Evolutionary conservation across 805 yeast genomes (phyloP), one percentile per base, ranked within the genome.

Genomic region (Nakazawaea anatomiae): DNA sequence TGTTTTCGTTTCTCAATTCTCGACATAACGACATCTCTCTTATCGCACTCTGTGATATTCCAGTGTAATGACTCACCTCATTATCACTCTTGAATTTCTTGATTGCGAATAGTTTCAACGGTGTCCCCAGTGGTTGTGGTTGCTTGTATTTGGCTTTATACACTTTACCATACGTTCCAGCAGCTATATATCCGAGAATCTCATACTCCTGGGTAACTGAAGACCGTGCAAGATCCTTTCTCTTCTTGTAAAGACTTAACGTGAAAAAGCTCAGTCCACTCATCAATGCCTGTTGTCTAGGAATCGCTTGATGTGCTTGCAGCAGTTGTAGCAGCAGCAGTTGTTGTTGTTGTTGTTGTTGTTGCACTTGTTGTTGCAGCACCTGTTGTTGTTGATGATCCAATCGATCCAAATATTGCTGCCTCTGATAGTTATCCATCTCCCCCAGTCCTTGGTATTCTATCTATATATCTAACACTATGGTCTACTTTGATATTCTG

Each of bases 101-200:
- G 60, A 94, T 94, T 5, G 99, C 99, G 63, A 74, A 88, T 43
- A 82, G 73, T 18, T 66, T 58, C 28, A 55, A 57, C 28, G 57
- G 62, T 52, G 50, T 52, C 6, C 42, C 46, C 6, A 35, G 30
- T 6, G 27, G 18, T 31, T 25, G 38, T n/a, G 35, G 42, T 30
- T 36, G 28, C 41, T 62, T 64, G 7, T 83, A 75, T 54, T 79
- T 78, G 6, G 97, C 98, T 64, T 94, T 92, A 71, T 90, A 94
- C 27, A 89, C 96, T 52, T 89, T 80, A 52, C 99, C 99, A 66
- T 94, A 94, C 0, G 99, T 94, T 39, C 99, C 99, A 0, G 99
- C 97, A 1, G 99, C 99, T 52, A 94, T 94, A 67, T 94, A 94
- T 0, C 99, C 99, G 14, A 90, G 69, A 53, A 94, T 85, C 55